phyloP scores from a whole-genome alignment of 345 rosid genomes.

The Luvunga scandens region DNA sequence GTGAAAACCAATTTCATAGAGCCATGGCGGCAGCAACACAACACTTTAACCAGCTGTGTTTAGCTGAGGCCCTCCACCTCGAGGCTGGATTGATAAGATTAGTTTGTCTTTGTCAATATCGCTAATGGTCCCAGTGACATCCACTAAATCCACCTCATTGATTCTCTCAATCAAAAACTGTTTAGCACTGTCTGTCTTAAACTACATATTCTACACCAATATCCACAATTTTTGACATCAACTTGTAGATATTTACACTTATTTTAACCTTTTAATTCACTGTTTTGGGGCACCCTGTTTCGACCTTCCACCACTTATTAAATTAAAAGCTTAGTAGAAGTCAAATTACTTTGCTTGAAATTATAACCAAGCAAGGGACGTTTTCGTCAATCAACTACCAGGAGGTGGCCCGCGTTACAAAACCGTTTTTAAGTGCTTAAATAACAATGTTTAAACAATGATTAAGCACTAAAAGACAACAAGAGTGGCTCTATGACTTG shows the following conservation, averaged over 20 bases:
- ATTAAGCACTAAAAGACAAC: neutral
- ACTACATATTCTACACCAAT: too few relatives aligned
- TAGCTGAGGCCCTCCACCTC: too few relatives aligned
- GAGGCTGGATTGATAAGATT: neutral
- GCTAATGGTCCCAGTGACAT: neutral
- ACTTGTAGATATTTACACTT: neutral
- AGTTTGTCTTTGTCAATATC: neutral
- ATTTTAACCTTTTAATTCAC: neutral
- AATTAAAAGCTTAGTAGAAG: neutral
- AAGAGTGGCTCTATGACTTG: neutral
- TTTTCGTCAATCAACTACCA: neutral
- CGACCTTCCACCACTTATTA: neutral
- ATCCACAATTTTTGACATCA: neutral
- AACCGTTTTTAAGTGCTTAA: neutral
- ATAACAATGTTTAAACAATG: neutral
- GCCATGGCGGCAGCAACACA: too few relatives aligned
- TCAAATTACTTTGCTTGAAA: neutral
- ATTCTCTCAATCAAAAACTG: neutral
- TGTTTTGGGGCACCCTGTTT: conserved; percentile 1
- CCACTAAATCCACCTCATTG: neutral
- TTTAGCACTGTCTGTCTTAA: neutral
- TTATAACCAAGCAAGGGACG: neutral
- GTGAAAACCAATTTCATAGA: neutral
- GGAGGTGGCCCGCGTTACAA: neutral
- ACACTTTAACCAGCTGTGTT: neutral